phyloP scores from a whole-genome alignment of 805 yeast species.

The Metschnikowia sp. region DNA sequence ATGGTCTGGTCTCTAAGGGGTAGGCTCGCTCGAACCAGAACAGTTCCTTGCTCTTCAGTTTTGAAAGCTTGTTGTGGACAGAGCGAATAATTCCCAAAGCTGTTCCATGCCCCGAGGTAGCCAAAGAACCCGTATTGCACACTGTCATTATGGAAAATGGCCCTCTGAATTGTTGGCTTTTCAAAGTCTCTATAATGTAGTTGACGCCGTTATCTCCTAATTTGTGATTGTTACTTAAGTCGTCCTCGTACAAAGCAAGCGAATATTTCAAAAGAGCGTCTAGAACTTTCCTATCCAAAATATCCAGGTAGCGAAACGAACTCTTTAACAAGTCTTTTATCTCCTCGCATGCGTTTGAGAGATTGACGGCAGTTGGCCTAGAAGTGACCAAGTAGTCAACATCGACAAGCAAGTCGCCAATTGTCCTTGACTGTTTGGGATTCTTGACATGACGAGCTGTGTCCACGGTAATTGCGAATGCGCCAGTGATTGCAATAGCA shows the following conservation, averaged over 20 bases:
- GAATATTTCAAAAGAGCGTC: constrained; percentile 42
- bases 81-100: constrained; percentile 91
- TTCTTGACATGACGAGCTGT: constrained; percentile 31
- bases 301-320: constrained; percentile 11
- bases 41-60: constrained; percentile 22
- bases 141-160: constrained; percentile 83
- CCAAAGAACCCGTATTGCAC: constrained; percentile 94
- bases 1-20: constrained; percentile 93
- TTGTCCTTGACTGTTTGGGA: constrained; percentile 20
- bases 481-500: constrained; percentile 94
- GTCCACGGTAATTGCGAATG: constrained; percentile 79
- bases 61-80: constrained; percentile 44
- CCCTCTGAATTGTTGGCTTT: constrained; percentile 49
- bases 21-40: constrained; percentile 67
- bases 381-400: constrained; percentile 69
- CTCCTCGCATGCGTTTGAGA: constrained; percentile 67
- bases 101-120: constrained; percentile 97
- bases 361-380: constrained; percentile 94
- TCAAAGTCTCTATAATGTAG: constrained; percentile 52
- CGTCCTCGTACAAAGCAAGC: constrained; percentile 64
- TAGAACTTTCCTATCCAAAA: constrained; percentile 24
- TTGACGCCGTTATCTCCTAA: constrained; percentile 80
- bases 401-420: constrained; percentile 36
- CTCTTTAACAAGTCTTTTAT: constrained; percentile 36
- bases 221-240: constrained; percentile 67